These are phyloP conservation scores for Endoconidiophora polonica DNA, from an alignment of 2,329 filamentous ascomycete genomes.

Conservation along the genomic window DNA sequence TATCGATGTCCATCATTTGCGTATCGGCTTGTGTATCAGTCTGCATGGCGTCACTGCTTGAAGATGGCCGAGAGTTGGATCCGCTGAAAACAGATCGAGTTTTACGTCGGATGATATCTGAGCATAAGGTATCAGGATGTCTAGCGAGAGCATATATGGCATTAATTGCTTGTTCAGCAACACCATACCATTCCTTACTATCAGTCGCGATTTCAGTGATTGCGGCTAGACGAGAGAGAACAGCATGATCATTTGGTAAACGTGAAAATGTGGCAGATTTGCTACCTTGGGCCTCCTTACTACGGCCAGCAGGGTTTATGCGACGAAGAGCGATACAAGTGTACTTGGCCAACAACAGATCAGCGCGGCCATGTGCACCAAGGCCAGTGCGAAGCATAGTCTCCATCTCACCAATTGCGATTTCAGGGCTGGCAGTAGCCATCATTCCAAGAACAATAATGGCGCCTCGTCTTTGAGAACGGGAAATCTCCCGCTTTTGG, in stretches of 20 bases:
- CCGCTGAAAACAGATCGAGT: conserved; percentile 60
- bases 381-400: conserved; percentile 83
- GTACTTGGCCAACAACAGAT: conserved; percentile 81
- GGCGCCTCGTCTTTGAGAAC: conserved; percentile 72
- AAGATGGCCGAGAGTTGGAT: conserved; percentile 20
- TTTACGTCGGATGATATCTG: conserved; percentile 75
- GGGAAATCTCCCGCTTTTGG: conserved; percentile 83
- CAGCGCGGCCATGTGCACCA: conserved; percentile 59
- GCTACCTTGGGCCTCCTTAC: conserved; percentile 45
- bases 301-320: conserved; percentile 69
- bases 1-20: conserved; percentile 16
- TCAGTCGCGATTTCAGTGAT: conserved; percentile 76
- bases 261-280: conserved; percentile 54
- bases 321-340: conserved; percentile 85
- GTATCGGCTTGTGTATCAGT: conserved; percentile 13
- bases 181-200: conserved; percentile 89
- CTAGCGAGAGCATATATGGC: conserved; percentile 90
- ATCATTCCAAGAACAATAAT: conserved; percentile 98
- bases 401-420: conserved; percentile 89
- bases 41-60: conserved; percentile 20
- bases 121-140: conserved; percentile 84
- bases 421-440: conserved; percentile 77
- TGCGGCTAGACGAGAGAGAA: conserved; percentile 61
- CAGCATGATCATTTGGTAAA: conserved; percentile 80
- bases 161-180: conserved; percentile 89